Evolutionary conservation across 257 asterid genomes (phyloP).

Genomic region (Coffea canephora): DNA sequence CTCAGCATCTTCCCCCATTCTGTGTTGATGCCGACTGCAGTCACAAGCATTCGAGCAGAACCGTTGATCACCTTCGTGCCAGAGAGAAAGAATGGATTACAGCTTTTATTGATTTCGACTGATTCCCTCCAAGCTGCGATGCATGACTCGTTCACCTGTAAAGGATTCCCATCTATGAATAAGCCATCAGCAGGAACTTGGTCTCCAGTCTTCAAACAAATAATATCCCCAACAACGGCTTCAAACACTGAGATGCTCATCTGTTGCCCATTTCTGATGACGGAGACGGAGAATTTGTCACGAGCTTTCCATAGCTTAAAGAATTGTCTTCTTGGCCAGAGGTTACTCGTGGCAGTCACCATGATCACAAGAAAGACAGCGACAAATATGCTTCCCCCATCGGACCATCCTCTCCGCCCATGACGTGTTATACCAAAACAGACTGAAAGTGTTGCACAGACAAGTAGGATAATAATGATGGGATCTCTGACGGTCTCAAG

Average conservation of each 20-base stretch:
- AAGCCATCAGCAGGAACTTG: conserved; percentile 70
- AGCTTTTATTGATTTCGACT: conserved; percentile 27
- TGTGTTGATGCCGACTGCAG: conserved; percentile 55
- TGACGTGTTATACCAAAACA: conserved; percentile 47
- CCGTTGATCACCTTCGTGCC: conserved; percentile 62
- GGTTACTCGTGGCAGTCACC: conserved; percentile 47
- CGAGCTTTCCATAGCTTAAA: conserved; percentile 46
- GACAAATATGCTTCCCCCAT: conserved; percentile 56
- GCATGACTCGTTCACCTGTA: conserved; percentile 50
- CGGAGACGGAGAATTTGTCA: conserved; percentile 38
- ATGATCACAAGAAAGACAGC: conserved; percentile 52
- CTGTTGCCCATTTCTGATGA: conserved; percentile 40
- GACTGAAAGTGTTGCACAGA: conserved; percentile 47
- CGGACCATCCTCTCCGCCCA: conserved; percentile 57
- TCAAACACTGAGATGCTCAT: conserved; percentile 40
- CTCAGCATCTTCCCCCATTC: conserved; percentile 59
- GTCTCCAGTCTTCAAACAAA: conserved; percentile 46
- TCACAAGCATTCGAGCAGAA: conserved; percentile 46
- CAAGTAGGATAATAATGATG: conserved; percentile 41
- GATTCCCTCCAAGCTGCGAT: conserved; percentile 40
- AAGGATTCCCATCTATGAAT: conserved; percentile 38
- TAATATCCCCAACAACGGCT: conserved; percentile 52
- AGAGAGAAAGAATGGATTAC: conserved; percentile 45
- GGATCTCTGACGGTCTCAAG: conserved; percentile 48
- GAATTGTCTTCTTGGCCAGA: conserved; percentile 50